These are phyloP conservation scores for Apiospora pterosperma DNA, from an alignment of 2,329 filamentous ascomycete genomes.

Conservation along the genomic window DNA sequence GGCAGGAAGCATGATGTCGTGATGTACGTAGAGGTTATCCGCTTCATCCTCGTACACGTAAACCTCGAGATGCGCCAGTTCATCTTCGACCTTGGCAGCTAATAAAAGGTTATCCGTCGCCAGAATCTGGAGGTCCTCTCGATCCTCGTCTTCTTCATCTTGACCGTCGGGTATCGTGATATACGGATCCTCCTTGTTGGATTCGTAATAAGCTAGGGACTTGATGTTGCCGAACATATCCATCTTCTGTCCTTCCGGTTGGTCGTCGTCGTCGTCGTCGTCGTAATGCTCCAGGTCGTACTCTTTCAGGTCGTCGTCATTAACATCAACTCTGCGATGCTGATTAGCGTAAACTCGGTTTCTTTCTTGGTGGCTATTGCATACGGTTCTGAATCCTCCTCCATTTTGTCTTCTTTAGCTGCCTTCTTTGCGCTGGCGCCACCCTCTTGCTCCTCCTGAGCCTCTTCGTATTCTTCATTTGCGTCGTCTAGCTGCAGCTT, in stretches of 20 bases:
- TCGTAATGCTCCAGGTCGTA: slow-evolving; percentile 97
- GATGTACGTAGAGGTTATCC: slow-evolving; percentile 97
- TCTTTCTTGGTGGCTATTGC: neutral
- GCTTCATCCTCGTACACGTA: slow-evolving; percentile 95
- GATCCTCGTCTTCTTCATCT: slow-evolving; percentile 79
- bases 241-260: slow-evolving; percentile 68
- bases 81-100: slow-evolving; percentile 92
- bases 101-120: slow-evolving; percentile 90
- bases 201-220: slow-evolving; percentile 88
- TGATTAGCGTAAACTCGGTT: neutral
- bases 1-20: slow-evolving; percentile 98
- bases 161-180: slow-evolving; percentile 76
- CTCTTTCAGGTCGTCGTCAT: slow-evolving; percentile 89
- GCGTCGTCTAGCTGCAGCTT: slow-evolving; percentile 87
- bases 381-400: neutral
- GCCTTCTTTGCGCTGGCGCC: slow-evolving; percentile 14
- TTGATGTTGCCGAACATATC: slow-evolving; percentile 96
- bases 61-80: slow-evolving; percentile 92
- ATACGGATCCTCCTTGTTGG: slow-evolving; percentile 93
- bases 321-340: slow-evolving; percentile 42
- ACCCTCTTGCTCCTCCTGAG: slow-evolving; percentile 44
- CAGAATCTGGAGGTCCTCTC: slow-evolving; percentile 90
- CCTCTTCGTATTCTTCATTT: slow-evolving; percentile 77
- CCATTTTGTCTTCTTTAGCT: slow-evolving; percentile 17
- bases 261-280: slow-evolving; percentile 68